Evolutionary conservation across 768 basidiomycete species (phyloP), one percentile per base, ranked within the genome.

Genomic region (Pisolithus marmoratus): DNA sequence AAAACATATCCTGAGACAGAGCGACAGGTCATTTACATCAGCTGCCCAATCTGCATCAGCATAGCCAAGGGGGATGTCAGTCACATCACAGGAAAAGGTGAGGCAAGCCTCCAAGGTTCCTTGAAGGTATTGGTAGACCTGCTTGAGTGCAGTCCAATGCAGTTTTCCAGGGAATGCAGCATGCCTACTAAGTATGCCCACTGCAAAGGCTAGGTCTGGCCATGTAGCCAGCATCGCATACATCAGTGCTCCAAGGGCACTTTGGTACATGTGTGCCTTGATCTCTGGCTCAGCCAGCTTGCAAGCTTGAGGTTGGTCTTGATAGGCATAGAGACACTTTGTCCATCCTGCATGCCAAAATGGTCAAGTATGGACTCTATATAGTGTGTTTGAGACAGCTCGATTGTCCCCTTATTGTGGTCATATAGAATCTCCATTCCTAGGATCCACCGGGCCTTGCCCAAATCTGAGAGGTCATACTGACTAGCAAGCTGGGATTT

Each of bases 1-100:
- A 63, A 70, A 8, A 48, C 65, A 51, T 57, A 71, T 17, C 66
- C 72, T 29, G 51, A 71, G 8, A 65, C 31, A 20, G 36, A 31
- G 1, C 11, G 20, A 15, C 15, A 24, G n/a, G 27, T 54, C 43
- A 26, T 57, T 45, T 9, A 31, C 6, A 22, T 57, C 48, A 1
- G 23, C 17, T 7, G 51, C 56, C 50, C 54, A 54, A 20, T 60
- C 58, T 4, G 56, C 51, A 41, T 60, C 54, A 3, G 47, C 27
- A 11, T 37, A 52, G 7, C n/a, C n/a, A n/a, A n/a, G n/a, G n/a
- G n/a, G n/a, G n/a, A n/a, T n/a, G n/a, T n/a, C n/a, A n/a, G n/a
- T 48, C 56, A 2, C 7, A 14, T 9, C 23, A 0, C 26, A 24
- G 4, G n/a, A 26, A 38, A 23, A 49, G 26, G 23, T 27, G 23